These are phyloP conservation scores for Starmerella potacharoeniae DNA, from an alignment of 805 yeast genomes.

Conservation along the genomic window DNA sequence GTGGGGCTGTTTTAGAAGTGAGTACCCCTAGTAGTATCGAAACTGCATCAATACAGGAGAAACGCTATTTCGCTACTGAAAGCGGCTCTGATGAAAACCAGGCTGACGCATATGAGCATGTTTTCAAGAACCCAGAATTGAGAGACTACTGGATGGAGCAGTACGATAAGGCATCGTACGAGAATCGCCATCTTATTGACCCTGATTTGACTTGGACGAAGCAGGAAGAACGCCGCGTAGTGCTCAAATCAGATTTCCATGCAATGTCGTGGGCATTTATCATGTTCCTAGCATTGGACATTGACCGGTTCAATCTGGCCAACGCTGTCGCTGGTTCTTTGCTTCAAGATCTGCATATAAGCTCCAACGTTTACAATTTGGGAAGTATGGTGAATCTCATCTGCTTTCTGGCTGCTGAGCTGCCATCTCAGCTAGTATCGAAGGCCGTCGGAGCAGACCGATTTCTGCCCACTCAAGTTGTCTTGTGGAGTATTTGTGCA, in stretches of 20 bases:
- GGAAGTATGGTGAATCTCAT: slow-evolving; percentile 42
- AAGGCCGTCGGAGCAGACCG: slow-evolving; percentile 51
- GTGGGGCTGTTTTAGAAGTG: too few species aligned
- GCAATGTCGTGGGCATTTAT: slow-evolving; percentile 46
- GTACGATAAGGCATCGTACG: slow-evolving; percentile 30
- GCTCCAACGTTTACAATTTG: slow-evolving; percentile 35
- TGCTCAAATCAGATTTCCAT: slow-evolving; percentile 41
- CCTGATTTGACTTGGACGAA: slow-evolving; percentile 20
- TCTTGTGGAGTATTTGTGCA: slow-evolving; percentile 46
- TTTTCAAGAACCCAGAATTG: too few species aligned
- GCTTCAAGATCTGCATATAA: slow-evolving; percentile 11
- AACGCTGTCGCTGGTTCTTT: slow-evolving; percentile 28
- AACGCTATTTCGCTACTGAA: too few species aligned
- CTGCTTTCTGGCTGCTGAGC: slow-evolving; percentile 45
- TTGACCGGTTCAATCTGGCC: slow-evolving; percentile 46
- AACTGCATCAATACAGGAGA: too few species aligned
- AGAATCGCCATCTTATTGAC: slow-evolving; percentile 31
- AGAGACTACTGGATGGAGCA: background rate
- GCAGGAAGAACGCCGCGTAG: slow-evolving; percentile 28
- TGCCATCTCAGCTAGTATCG: slow-evolving; percentile 55
- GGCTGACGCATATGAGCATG: too few species aligned
- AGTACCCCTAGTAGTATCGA: too few species aligned
- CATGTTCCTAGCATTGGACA: slow-evolving; percentile 44
- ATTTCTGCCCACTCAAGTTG: slow-evolving; percentile 51
- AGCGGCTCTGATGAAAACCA: too few species aligned